Evolutionary conservation across 495 filamentous ascomycete species (phyloP).

Genomic region (Talaromyces adpressus): DNA sequence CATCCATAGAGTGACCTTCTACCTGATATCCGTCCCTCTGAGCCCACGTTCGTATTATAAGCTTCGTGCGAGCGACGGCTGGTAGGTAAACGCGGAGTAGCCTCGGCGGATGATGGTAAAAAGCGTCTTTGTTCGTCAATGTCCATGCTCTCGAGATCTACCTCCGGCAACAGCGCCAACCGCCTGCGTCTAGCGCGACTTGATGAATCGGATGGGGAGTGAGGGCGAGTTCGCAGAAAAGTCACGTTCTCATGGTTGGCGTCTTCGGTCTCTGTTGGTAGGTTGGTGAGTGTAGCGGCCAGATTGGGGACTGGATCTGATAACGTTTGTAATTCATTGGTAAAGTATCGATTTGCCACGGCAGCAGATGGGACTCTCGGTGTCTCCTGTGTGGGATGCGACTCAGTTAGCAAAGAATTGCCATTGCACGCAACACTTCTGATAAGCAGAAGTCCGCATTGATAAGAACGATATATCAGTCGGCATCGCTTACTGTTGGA

Average conservation of each 20-base stretch:
- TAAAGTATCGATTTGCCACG: slow-evolving; percentile 22
- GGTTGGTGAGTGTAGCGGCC: slow-evolving; percentile 34
- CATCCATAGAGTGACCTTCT: slow-evolving; percentile 51
- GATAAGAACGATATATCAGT: background rate
- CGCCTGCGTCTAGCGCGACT: slow-evolving; percentile 29
- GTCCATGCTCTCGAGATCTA: slow-evolving; percentile 37
- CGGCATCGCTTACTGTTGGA: slow-evolving; percentile 14
- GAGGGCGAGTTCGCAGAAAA: slow-evolving; percentile 45
- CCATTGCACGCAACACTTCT: background rate
- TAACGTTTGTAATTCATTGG: slow-evolving; percentile 23
- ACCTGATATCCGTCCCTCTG: slow-evolving; percentile 42
- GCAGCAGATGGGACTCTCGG: slow-evolving; percentile 19
- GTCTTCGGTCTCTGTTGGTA: slow-evolving; percentile 41
- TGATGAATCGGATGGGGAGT: slow-evolving; percentile 23
- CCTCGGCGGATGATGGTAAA: slow-evolving; percentile 26
- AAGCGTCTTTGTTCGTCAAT: slow-evolving; percentile 28
- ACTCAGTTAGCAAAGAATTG: background rate
- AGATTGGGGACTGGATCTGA: slow-evolving; percentile 42
- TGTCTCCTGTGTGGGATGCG: slow-evolving; percentile 22
- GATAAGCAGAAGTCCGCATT: background rate
- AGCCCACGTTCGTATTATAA: slow-evolving; percentile 28
- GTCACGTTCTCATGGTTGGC: slow-evolving; percentile 53
- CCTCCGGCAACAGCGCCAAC: slow-evolving; percentile 21
- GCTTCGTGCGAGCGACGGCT: slow-evolving; percentile 28
- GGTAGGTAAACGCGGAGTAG: slow-evolving; percentile 38